A percentile compares a stretch with the other conserved stretches of the same genome.
These are phyloP conservation scores for Rubroboletus satanas DNA, from an alignment of 768 basidiomycete species.

Conservation along the genomic window DNA sequence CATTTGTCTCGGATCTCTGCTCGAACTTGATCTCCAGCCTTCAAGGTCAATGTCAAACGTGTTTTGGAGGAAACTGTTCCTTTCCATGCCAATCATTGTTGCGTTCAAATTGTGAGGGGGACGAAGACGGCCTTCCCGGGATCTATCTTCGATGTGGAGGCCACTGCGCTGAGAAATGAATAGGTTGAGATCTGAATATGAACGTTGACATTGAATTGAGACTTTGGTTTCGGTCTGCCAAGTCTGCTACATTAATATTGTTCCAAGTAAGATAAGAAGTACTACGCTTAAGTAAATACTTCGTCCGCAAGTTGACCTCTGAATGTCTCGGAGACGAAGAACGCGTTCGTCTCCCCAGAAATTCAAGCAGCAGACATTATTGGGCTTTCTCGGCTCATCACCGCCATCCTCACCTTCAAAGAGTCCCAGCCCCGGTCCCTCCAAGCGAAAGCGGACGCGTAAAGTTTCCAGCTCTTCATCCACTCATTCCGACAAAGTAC, in stretches of 20 bases:
- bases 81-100: neutral
- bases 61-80: neutral
- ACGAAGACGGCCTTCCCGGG: neutral
- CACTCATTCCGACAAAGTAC: constrained; percentile 17
- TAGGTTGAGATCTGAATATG: neutral
- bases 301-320: neutral
- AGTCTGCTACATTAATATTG: too few relatives aligned
- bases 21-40: too few relatives aligned
- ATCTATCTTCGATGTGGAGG: neutral
- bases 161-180: neutral
- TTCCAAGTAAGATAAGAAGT: too few relatives aligned
- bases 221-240: neutral
- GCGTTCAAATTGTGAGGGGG: neutral
- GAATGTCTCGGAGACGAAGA: constrained; percentile 7
- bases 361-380: constrained; percentile 44
- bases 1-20: too few relatives aligned
- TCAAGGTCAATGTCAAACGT: neutral
- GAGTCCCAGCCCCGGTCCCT: neutral
- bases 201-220: neutral
- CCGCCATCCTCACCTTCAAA: constrained; percentile 21
- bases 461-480: constrained; percentile 10
- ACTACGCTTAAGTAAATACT: neutral
- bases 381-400: constrained; percentile 32
- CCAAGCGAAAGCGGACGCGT: constrained; percentile 17
- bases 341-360: constrained; percentile 21